Conservation (phyloP, 2,329 filamentous ascomycete species). For the Ophiostoma populinum region DNA sequence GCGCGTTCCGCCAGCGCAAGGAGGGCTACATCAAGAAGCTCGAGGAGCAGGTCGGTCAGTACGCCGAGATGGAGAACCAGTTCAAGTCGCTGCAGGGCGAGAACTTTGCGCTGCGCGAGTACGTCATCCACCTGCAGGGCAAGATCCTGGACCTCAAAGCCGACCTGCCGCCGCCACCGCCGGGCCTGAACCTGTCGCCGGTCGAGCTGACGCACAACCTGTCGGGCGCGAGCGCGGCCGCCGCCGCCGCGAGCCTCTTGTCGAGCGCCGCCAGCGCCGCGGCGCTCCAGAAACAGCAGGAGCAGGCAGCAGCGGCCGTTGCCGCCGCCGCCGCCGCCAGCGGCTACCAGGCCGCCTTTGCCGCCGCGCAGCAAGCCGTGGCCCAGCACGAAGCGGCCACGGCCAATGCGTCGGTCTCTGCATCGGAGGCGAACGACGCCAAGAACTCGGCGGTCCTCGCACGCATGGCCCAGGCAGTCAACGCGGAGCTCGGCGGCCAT, state of each 20-base stretch:
- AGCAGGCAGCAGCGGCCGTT: slow-evolving; percentile 3
- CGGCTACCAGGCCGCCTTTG: neutral
- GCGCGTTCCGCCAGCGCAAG: slow-evolving; percentile 92
- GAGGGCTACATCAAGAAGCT: slow-evolving; percentile 97
- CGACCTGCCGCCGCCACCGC: slow-evolving; percentile 69
- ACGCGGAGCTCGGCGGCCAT: too few species aligned
- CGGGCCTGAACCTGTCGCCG: slow-evolving; percentile 51
- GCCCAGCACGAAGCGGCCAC: neutral
- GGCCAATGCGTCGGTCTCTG: neutral
- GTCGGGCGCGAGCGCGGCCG: neutral
- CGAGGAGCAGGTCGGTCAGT: slow-evolving; percentile 81
- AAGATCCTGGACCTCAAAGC: slow-evolving; percentile 68
- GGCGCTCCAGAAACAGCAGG: slow-evolving; percentile 4
- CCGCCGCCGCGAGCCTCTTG: slow-evolving; percentile 6
- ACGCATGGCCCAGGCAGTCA: slow-evolving; percentile 31
- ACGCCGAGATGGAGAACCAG: slow-evolving; percentile 53
- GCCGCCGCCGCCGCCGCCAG: neutral
- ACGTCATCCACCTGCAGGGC: slow-evolving; percentile 79
- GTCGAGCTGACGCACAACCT: slow-evolving; percentile 1
- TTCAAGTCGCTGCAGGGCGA: slow-evolving; percentile 73
- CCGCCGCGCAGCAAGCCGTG: neutral
- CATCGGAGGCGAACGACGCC: neutral
- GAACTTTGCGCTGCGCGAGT: slow-evolving; percentile 81
- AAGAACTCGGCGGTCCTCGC: slow-evolving; percentile 21
- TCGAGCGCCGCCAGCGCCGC: slow-evolving; percentile 6